These are phyloP conservation scores for Mycena galericulata DNA, from an alignment of 768 basidiomycete genomes.

Conservation along the genomic window DNA sequence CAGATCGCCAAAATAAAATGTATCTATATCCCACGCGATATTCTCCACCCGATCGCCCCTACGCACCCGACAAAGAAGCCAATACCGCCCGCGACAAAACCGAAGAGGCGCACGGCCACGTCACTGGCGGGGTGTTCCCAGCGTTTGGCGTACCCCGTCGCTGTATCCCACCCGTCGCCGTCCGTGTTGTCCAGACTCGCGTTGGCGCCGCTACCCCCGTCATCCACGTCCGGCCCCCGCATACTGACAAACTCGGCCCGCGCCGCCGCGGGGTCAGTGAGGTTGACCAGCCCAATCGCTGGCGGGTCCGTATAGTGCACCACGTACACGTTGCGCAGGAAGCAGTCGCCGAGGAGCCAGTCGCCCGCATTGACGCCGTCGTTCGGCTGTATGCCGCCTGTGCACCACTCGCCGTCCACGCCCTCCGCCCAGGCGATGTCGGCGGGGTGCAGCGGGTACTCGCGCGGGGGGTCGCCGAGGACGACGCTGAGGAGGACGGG, in stretches of 20 bases:
- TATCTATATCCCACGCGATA: conserved; percentile 21
- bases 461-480: conserved; percentile 53
- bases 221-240: conserved; percentile 54
- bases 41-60: conserved; percentile 24
- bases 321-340: conserved; percentile 68
- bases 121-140: conserved; percentile 22
- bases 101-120: conserved; percentile 3
- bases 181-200: neutral
- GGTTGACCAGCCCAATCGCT: conserved; percentile 57
- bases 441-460: conserved; percentile 61
- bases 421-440: conserved; percentile 66
- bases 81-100: conserved; percentile 21
- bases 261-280: conserved; percentile 54
- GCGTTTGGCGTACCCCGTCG: conserved; percentile 32
- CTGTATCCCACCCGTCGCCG: conserved; percentile 21
- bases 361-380: conserved; percentile 63
- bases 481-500: conserved; percentile 59
- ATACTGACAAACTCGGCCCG: conserved; percentile 52
- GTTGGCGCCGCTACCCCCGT: neutral
- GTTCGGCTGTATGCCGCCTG: conserved; percentile 67
- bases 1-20: too few species aligned
- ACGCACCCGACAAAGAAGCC: conserved; percentile 30
- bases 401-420: conserved; percentile 60
- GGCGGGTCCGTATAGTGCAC: conserved; percentile 59
- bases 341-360: conserved; percentile 72